Conservation (phyloP, 23 red algal species). For the Gracilaria gracilis region DNA sequence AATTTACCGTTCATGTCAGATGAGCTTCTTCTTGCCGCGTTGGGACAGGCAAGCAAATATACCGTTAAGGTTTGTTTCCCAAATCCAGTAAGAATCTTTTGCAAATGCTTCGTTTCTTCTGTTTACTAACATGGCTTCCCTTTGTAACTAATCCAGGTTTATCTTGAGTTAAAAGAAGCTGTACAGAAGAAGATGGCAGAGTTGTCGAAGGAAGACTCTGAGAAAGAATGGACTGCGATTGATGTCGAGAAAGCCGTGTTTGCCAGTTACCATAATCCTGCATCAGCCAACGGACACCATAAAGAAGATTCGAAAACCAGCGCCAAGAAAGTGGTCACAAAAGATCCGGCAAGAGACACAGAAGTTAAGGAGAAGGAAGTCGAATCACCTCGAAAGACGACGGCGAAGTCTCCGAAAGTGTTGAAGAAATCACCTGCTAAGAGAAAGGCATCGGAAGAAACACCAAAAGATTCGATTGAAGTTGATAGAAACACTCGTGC, state of each 20-base stretch:
- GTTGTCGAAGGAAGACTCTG: conserved; percentile 34
- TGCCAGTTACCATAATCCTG: conserved; percentile 19
- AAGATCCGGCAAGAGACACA: background rate
- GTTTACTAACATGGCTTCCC: background rate
- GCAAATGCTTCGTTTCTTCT: background rate
- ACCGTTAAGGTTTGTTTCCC: conserved; percentile 24
- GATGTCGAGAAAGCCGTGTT: conserved; percentile 52
- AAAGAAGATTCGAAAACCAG: background rate
- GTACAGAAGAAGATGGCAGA: conserved; percentile 44
- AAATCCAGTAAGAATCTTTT: background rate
- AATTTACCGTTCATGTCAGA: conserved; percentile 69
- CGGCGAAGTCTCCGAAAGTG: background rate
- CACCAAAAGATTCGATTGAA: background rate
- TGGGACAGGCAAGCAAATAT: conserved; percentile 32
- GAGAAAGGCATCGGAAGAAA: conserved; percentile 8
- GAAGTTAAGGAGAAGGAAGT: background rate
- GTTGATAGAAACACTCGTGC: background rate
- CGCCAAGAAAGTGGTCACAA: background rate
- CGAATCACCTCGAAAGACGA: background rate
- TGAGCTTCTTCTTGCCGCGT: conserved; percentile 31
- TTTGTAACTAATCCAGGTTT: conserved; percentile 14
- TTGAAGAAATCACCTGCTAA: background rate
- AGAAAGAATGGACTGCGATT: conserved; percentile 43
- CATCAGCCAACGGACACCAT: background rate
- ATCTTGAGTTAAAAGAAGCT: conserved; percentile 31